phyloP scores from a whole-genome alignment of 2,329 filamentous ascomycete species.

The Cladosporium austrohemisphaericum region DNA sequence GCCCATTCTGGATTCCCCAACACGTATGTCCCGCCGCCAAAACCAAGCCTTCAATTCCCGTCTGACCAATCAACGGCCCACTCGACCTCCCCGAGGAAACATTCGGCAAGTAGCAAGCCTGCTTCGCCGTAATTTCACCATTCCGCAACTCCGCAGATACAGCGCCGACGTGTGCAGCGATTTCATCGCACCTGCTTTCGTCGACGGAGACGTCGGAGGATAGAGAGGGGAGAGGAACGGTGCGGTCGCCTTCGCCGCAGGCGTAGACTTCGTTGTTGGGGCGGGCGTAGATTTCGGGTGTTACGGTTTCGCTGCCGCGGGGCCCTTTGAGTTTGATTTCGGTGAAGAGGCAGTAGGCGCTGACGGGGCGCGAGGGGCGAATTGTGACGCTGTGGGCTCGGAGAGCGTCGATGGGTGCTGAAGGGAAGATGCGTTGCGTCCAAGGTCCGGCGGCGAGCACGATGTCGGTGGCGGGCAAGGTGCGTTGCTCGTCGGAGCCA shows the following conservation, averaged over 20 bases:
- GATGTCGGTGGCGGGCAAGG: constrained; percentile 54
- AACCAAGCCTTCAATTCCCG: constrained; percentile 68
- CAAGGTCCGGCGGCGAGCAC: constrained; percentile 61
- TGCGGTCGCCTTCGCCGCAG: constrained; percentile 81
- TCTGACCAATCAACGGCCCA: constrained; percentile 75
- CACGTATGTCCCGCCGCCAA: constrained; percentile 90
- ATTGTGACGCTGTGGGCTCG: constrained; percentile 63
- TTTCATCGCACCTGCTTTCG: constrained; percentile 72
- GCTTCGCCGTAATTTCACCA: constrained; percentile 62
- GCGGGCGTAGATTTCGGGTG: constrained; percentile 90
- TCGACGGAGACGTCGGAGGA: constrained; percentile 75
- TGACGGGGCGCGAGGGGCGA: constrained; percentile 56
- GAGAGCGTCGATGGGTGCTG: constrained; percentile 56
- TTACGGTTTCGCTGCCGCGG: constrained; percentile 60
- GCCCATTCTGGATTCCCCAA: constrained; percentile 97
- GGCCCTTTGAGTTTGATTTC: constrained; percentile 62
- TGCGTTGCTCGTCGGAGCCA: constrained; percentile 39
- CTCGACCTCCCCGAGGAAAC: constrained; percentile 51
- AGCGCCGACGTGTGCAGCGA: constrained; percentile 70
- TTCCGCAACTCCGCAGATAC: constrained; percentile 49
- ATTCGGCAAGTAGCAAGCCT: constrained; percentile 91
- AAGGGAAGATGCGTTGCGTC: constrained; percentile 52
- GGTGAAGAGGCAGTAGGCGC: constrained; percentile 78
- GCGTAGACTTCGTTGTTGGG: constrained; percentile 89
- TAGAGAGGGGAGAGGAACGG: constrained; percentile 69